Evolutionary conservation across 371 early-diverging fungal genomes (phyloP).

Genomic region (Mucor plumbeus): DNA sequence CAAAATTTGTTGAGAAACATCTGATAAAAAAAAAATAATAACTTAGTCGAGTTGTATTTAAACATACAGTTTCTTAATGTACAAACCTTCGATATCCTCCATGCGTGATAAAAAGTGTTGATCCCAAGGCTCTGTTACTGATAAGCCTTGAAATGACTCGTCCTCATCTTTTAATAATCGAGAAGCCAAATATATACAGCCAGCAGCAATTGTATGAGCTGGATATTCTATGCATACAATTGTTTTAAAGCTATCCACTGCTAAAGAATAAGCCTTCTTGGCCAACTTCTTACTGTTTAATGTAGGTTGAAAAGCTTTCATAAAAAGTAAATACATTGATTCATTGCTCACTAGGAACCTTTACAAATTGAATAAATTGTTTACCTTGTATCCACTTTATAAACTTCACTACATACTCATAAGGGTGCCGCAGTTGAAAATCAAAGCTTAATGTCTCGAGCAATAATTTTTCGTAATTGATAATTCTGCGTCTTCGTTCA

Average conservation of each 20-base stretch:
- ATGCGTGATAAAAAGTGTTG: conserved; percentile 54
- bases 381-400: conserved; percentile 62
- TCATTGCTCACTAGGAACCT: too few relatives aligned
- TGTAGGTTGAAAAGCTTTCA: conserved; percentile 25
- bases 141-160: conserved; percentile 25
- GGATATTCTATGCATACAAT: conserved; percentile 65
- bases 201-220: conserved; percentile 68
- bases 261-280: conserved; percentile 55
- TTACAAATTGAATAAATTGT: not conserved
- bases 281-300: conserved; percentile 55
- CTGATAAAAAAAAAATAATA: conserved; percentile 26
- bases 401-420: conserved; percentile 67
- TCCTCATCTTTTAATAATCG: conserved; percentile 44
- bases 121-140: conserved; percentile 46
- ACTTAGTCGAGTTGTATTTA: not conserved
- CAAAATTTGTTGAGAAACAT: conserved; percentile 64
- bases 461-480: conserved; percentile 63
- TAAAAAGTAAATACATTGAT: too few relatives aligned
- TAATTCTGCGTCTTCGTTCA: conserved; percentile 59
- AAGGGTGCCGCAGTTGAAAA: conserved; percentile 67
- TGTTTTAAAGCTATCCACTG: conserved; percentile 66
- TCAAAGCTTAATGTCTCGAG: conserved; percentile 70
- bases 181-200: conserved; percentile 64
- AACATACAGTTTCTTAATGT: not conserved
- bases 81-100: conserved; percentile 57